Conservation (phyloP, 352 stramenopile species). For the Phytophthora cactorum region DNA sequence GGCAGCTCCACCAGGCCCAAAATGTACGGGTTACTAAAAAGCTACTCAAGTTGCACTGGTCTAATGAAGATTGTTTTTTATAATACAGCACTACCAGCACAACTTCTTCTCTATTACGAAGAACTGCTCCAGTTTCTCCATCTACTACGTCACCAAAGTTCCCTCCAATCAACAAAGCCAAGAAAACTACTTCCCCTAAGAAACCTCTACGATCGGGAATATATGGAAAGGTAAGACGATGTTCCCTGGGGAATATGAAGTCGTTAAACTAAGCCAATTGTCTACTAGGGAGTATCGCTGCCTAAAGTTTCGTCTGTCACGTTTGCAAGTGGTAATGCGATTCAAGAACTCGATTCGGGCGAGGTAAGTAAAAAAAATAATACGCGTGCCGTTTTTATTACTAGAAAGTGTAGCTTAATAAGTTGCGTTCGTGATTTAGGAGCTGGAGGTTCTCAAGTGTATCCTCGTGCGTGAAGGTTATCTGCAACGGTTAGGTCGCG, state of each 20-base stretch:
- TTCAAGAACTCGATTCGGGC: constrained; percentile 49
- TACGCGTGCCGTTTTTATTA: not conserved
- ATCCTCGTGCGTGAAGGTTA: constrained; percentile 92
- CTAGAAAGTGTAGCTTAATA: not conserved
- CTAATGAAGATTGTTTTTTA: not conserved
- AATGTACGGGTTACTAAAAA: constrained; percentile 12
- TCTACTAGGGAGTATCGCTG: constrained; percentile 24
- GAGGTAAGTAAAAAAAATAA: constrained; percentile 40
- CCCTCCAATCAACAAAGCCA: constrained; percentile 34
- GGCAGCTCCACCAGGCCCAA: constrained; percentile 24
- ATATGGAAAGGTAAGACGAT: constrained; percentile 26
- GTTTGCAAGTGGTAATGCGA: constrained; percentile 30
- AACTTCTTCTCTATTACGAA: constrained; percentile 17
- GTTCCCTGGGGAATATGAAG: not conserved
- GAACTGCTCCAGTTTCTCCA: constrained; percentile 8
- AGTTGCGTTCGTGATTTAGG: constrained; percentile 35
- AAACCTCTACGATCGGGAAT: constrained; percentile 7
- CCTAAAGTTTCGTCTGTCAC: constrained; percentile 50
- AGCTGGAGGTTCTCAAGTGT: constrained; percentile 90
- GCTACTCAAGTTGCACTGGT: not conserved
- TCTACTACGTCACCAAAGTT: constrained; percentile 20
- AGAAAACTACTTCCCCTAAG: constrained; percentile 21
- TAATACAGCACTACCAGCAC: not conserved
- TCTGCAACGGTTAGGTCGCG: constrained; percentile 67
- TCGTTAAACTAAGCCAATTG: not conserved